Conservation (phyloP, 2,329 filamentous ascomycete genomes). For the Aspergillus luchuensis region DNA sequence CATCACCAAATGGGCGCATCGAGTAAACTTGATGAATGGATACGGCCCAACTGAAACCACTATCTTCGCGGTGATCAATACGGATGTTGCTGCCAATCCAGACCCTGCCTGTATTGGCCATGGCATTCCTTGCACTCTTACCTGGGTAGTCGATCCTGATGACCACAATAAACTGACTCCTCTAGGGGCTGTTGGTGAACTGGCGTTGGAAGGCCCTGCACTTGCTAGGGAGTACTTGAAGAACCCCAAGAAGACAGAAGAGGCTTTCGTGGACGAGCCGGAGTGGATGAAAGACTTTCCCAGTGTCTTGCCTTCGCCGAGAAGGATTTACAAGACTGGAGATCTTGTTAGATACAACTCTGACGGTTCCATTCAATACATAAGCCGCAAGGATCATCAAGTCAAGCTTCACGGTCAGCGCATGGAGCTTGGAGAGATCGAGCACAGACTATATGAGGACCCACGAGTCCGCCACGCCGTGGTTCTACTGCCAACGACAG, state of each 20-base stretch:
- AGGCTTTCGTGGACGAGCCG: slow-evolving; percentile 30
- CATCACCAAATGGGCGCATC: slow-evolving; percentile 65
- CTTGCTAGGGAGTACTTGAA: slow-evolving; percentile 46
- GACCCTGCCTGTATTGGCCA: slow-evolving; percentile 25
- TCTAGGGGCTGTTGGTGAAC: slow-evolving; percentile 38
- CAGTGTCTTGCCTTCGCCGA: slow-evolving; percentile 8
- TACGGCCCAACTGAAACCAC: slow-evolving; percentile 44
- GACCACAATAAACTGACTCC: slow-evolving; percentile 37
- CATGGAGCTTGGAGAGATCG: slow-evolving; percentile 60
- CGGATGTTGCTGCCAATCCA: slow-evolving; percentile 28
- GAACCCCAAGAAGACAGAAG: slow-evolving; percentile 35
- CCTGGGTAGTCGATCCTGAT: slow-evolving; percentile 38
- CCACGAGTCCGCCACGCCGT: slow-evolving; percentile 42
- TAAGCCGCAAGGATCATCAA: slow-evolving; percentile 63
- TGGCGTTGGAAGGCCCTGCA: slow-evolving; percentile 41
- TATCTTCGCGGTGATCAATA: slow-evolving; percentile 35
- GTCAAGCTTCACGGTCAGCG: slow-evolving; percentile 68
- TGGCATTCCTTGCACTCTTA: slow-evolving; percentile 25
- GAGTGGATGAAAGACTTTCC: slow-evolving; percentile 25
- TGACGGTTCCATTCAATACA: slow-evolving; percentile 25
- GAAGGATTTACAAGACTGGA: slow-evolving; percentile 32
- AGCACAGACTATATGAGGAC: slow-evolving; percentile 39
- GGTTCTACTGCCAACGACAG: slow-evolving; percentile 48
- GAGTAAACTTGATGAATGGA: slow-evolving; percentile 41
- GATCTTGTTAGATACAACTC: slow-evolving; percentile 27